Evolutionary conservation across 345 rosid species (phyloP), one percentile per base, ranked within the genome.

Genomic region (Eucalyptus brandiana): DNA sequence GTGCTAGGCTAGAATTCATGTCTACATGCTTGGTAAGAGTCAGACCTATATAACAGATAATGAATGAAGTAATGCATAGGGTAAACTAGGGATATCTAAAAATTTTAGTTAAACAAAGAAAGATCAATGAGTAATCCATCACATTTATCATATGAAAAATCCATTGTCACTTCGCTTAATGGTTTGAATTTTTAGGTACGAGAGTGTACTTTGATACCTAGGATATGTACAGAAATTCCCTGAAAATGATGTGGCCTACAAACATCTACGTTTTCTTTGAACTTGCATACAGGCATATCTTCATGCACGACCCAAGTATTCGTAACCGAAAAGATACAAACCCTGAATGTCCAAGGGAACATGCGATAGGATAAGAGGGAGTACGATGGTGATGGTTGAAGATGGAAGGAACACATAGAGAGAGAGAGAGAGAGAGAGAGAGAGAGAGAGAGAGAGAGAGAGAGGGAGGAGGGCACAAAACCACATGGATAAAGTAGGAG

Each of bases 401-500:
- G 72, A 15, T 30, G n/a, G 86, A 69, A 86, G 60, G 26, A 83
- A 89, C 53, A 51, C 34, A 19, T 4, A 34, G 14, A 49, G 51
- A 48, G 50, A 48, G 50, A 53, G 23, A 34, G 69, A 19, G 14
- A 72, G 24, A 34, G 81, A 19, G 23, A 76, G 42, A 21, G 24
- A 17, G 34, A 56, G 67, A n/a, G 5, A n/a, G 19, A 50, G 17
- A n/a, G 56, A 16, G 12, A 37, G 14, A 34, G 81, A 21, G 23
- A 3, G 24, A 12, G 13, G 21, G 37, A 34, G 10, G 9, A 72
- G 90, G 87, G 88, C 12, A 88, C 94, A 91, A 69, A 89, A 54
- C 81, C 96, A 95, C 96, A 92, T 95, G 95, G 90, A 92, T 56
- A 92, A 94, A 93, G 95, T 58, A 87, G 50, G 87, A 48, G 12